Base-by-base conservation (phyloP, 345 rosid species). In the Geranium rotundifolium region DNA sequence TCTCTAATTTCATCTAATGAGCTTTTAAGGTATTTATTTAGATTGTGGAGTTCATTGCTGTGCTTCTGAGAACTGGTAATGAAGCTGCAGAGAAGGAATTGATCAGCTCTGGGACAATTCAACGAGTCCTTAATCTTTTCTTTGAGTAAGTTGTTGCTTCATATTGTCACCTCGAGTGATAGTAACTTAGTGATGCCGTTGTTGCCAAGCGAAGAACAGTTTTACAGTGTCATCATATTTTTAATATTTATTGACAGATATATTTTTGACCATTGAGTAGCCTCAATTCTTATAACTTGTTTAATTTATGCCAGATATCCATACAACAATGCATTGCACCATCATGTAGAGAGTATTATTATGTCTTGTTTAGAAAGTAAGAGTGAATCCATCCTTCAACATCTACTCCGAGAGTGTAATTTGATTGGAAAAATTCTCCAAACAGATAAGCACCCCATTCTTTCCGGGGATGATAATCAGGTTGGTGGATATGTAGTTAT, bases 1-100 rank as follows among this genome's bases (percentile, higher is more conserved):
- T 13, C 0, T 17, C 20, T 29, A 30, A 18, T 34, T 60, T 67
- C 30, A 49, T 37, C 34, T 20, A 14, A 17, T 30, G 37, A n/a
- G 27, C 18, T 31, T 50, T 66, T 68, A 74, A 59, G 55, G 17
- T 69, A 19, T 50, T 74, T 80, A 54, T 29, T 69, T 77, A 95
- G 99, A 84, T 90, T 63, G 99, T 95, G 64, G 97, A 95, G 84
- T 90, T 90, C 81, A 88, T 90, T 70, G 92, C 91, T 17, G 88
- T 95, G 76, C 78, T 95, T 63, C 72, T 95, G 70, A 86, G 76
- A 76, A 76, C 85, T 59, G 77, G 95, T 69, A 86, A 85, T 82
- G 96, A 85, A 80, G 83, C 85, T 72, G 85, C 95, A 23, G 89
- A 85, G 73, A 72, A 69, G 70, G 99, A 95, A 75, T 79, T 95